phyloP scores from a whole-genome alignment of 257 asterid genomes.

The Prunella vulgaris region DNA sequence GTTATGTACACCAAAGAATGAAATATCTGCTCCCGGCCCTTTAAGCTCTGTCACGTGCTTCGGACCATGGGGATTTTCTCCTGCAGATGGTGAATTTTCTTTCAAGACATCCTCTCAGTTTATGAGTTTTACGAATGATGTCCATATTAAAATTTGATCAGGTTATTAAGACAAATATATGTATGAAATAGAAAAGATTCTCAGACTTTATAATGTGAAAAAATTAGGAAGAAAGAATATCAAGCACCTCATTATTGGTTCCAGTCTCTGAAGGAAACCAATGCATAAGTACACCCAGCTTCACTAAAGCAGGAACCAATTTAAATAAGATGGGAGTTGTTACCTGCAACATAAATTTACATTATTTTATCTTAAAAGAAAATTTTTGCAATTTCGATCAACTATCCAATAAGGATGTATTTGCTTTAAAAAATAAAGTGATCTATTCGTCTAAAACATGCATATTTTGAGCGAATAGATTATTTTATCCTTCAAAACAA shows the following conservation, averaged over 20 bases:
- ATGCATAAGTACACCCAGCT: slow-evolving; percentile 74
- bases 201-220: too few relatives aligned
- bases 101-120: not conserved
- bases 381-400: not conserved
- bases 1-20: slow-evolving; percentile 17
- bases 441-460: too few relatives aligned
- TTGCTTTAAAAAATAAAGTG: too few relatives aligned
- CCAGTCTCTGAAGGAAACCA: slow-evolving; percentile 78
- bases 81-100: slow-evolving; percentile 39
- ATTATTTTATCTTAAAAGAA: not conserved
- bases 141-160: not conserved
- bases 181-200: too few relatives aligned
- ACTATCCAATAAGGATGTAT: too few relatives aligned
- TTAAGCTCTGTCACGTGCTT: slow-evolving; percentile 34
- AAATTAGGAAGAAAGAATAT: not conserved
- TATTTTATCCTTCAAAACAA: too few relatives aligned
- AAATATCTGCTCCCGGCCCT: not conserved
- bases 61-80: slow-evolving; percentile 57
- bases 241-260: slow-evolving; percentile 50
- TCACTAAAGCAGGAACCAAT: slow-evolving; percentile 73
- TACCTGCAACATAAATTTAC: slow-evolving; percentile 46
- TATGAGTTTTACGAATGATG: not conserved
- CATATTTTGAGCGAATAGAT: too few relatives aligned
- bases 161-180: not conserved
- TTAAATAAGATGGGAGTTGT: slow-evolving; percentile 89